Evolutionary conservation across 371 early-diverging fungal genomes (phyloP).

Genomic region (Mortierella sp.): DNA sequence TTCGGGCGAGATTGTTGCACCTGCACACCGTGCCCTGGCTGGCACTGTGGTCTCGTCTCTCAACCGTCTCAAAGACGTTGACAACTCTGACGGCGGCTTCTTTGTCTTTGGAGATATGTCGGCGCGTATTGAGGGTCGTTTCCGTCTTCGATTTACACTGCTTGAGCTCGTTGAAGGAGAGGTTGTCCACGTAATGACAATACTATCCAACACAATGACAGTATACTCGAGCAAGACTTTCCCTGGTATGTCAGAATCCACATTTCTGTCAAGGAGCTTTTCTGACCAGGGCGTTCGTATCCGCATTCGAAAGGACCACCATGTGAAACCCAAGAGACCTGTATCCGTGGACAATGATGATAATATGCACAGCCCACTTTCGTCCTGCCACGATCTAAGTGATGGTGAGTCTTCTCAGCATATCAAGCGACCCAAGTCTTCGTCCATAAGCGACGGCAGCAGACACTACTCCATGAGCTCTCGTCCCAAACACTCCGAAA

Average conservation of each 20-base stretch:
- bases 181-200: slow-evolving; percentile 85
- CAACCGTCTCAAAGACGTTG: slow-evolving; percentile 88
- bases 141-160: slow-evolving; percentile 89
- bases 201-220: slow-evolving; percentile 81
- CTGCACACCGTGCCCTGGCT: slow-evolving; percentile 58
- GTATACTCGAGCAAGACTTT: slow-evolving; percentile 95
- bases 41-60: slow-evolving; percentile 94
- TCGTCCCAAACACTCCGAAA: slow-evolving; percentile 19
- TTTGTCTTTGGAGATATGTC: slow-evolving; percentile 97
- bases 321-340: slow-evolving; percentile 50
- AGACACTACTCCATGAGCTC: not conserved
- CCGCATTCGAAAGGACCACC: slow-evolving; percentile 82
- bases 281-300: slow-evolving; percentile 97
- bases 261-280: slow-evolving; percentile 88
- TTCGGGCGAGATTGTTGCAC: slow-evolving; percentile 44
- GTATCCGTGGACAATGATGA: slow-evolving; percentile 11
- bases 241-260: slow-evolving; percentile 95
- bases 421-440: slow-evolving; percentile 16
- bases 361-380: slow-evolving; percentile 43
- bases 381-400: slow-evolving; percentile 32
- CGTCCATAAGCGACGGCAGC: not conserved
- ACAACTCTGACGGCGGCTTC: slow-evolving; percentile 91
- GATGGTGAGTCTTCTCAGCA: slow-evolving; percentile 20
- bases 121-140: slow-evolving; percentile 91
- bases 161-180: slow-evolving; percentile 88